Percentiles rank a stretch among this genome's conserved stretches.
Evolutionary conservation across 805 yeast species (phyloP).

Genomic region (Metschnikowia bowlesiae): DNA sequence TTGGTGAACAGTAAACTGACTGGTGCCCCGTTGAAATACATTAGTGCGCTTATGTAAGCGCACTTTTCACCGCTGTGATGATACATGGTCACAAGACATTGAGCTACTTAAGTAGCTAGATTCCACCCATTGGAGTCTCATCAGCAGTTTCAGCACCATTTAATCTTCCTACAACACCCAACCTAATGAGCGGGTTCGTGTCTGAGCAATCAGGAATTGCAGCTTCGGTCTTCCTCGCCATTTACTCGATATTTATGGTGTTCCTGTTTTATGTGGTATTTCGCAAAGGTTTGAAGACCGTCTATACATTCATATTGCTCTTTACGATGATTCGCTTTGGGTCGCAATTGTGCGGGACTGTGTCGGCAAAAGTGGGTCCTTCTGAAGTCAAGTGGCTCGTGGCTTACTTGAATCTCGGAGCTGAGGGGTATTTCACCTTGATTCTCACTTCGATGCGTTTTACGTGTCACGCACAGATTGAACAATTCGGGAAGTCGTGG

Average conservation of each 20-base stretch:
- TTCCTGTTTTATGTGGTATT: slow-evolving; percentile 18
- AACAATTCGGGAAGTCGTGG: slow-evolving; percentile 26
- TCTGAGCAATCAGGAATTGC: slow-evolving; percentile 27
- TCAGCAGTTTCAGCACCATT: neutral
- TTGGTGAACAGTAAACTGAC: neutral
- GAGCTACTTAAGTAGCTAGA: neutral
- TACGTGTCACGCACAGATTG: slow-evolving; percentile 24
- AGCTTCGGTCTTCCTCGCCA: slow-evolving; percentile 26
- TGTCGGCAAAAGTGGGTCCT: slow-evolving; percentile 28
- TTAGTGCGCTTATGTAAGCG: slow-evolving; percentile 12
- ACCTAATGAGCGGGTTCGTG: slow-evolving; percentile 8
- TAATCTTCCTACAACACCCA: neutral
- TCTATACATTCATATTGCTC: slow-evolving; percentile 21
- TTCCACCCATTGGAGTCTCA: neutral
- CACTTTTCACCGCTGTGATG: neutral
- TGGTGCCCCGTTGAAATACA: neutral
- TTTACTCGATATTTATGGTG: slow-evolving; percentile 23
- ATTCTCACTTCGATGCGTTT: slow-evolving; percentile 26
- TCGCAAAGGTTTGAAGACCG: slow-evolving; percentile 22
- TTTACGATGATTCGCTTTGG: slow-evolving; percentile 30
- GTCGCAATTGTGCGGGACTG: slow-evolving; percentile 35
- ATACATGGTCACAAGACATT: neutral
- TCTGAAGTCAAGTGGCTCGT: slow-evolving; percentile 30
- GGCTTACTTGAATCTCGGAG: slow-evolving; percentile 35
- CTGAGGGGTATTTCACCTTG: slow-evolving; percentile 37